Base-by-base conservation (phyloP, 768 basidiomycete genomes). In the Amanita exitialis region DNA sequence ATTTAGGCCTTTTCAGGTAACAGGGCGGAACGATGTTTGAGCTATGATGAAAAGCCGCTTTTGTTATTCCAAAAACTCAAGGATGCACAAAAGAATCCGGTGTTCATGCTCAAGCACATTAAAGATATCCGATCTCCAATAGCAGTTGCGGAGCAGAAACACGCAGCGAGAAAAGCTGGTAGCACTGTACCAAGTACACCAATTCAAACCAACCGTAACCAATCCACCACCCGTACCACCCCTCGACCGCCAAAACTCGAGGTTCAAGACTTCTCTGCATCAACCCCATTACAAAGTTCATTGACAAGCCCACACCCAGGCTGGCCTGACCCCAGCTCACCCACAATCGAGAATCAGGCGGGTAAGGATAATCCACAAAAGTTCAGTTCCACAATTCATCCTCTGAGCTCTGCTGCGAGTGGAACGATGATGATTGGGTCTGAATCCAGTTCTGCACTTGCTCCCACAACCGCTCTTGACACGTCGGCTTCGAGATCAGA, bases 61-160 rank as follows among this genome's bases (percentile, higher is more conserved):
- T 74, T 98, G 44, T 80, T 99, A 36, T 99, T 99, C 72, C 96
- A 98, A 65, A 92, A 89, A 63, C 78, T 98, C 51, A 99, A 98
- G 63, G 96, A 99, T 57, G 83, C 86, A 1, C 91, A 92, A 68
- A 97, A 97, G 69, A 93, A 96, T 55, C 95, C 96, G 2, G 95
- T 99, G 6, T 99, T 99, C 68, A 99, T 99, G 96, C 78, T 95
- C 49, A 90, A 93, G 56, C 90, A 95, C 56, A 93, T 94, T 67
- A 87, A 87, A 62, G 96, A 99, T 61, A 97, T 99, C 54, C 86
- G 91, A 42, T 96, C 93, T 5, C 96, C 96, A 0, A 98, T 98
- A 55, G 91, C 84, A 7, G 92, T 98, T 37, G 96, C 96, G 3
- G 88, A 93, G 59, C 90, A 93, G 64, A 99, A 99, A 66, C 93